Base-by-base conservation (phyloP, 2,329 filamentous ascomycete genomes). In the Aureobasidium sp. region DNA sequence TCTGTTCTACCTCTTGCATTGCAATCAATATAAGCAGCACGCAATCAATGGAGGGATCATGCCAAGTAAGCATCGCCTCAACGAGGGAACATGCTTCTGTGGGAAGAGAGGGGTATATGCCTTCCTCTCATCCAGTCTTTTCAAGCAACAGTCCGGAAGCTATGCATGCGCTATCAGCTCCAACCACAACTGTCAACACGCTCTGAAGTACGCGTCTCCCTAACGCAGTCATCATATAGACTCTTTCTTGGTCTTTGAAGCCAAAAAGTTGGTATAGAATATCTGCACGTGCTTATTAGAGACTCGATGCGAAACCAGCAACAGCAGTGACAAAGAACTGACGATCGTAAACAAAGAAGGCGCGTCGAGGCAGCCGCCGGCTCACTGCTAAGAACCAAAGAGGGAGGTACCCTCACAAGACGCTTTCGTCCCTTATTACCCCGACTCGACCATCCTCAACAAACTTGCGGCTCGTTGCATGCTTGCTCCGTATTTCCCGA, bases 391-490 rank as follows among this genome's bases (percentile, higher is more conserved):
- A 59, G 37, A 12, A 48, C 20, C 43, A 48, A 59, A 59, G 41
- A 46, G 43, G 37, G 46, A 48, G 43, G 27, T 59, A 48, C 55
- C 39, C 55, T 36, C 41, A 39, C 2, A 8, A 3, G 24, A 39
- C 20, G 20, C 12, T 3, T n/a, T 26, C 37, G 15, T 57, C n/a
- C 20, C 29, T 24, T 13, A 12, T 29, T 17, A 47, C 46, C 53
- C 39, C 41, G 41, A 57, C 43, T 47, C 55, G 43, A 47, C 46
- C n/a, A 8, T 27, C 4, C 55, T 59, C 55, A 59, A 59, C 55
- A 48, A n/a, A 48, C 43, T 48, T 29, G 43, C 55, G 55, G 55
- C 55, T 59, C 24, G 17, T 47, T 48, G 55, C 43, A 59, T 59
- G 24, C 53, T 47, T n/a, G 46, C 46, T 32, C 43, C 55, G 24